These are phyloP conservation scores for Candida yuanshanica DNA, from an alignment of 805 yeast genomes.

Conservation along the genomic window DNA sequence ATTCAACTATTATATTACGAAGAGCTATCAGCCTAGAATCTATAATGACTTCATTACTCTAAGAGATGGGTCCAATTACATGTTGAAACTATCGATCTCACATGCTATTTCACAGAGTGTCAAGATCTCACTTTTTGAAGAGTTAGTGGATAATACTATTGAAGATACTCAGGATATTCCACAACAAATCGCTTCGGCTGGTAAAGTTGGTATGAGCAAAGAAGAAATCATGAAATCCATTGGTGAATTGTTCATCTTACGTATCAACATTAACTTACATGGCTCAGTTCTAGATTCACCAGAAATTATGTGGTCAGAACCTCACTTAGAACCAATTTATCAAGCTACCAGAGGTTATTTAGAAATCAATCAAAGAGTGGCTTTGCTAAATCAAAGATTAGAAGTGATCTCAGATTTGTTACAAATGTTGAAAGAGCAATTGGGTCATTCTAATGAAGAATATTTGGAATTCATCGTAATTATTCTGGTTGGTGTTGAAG, in stretches of 20 bases:
- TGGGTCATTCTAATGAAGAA: conserved; percentile 93
- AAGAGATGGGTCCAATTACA: conserved; percentile 82
- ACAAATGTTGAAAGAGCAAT: conserved; percentile 94
- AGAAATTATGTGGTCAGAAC: conserved; percentile 98
- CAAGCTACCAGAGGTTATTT: conserved; percentile 95
- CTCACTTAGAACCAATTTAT: conserved; percentile 94
- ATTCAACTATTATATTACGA: conserved; percentile 90
- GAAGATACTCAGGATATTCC: conserved; percentile 98
- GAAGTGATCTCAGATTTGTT: conserved; percentile 91
- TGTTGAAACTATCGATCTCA: conserved; percentile 88
- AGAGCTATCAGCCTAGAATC: conserved; percentile 89
- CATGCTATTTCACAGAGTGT: conserved; percentile 96
- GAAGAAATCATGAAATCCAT: conserved; percentile 96
- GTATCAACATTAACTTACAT: conserved; percentile 77
- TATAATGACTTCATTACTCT: conserved; percentile 93
- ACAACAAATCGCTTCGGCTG: conserved; percentile 88
- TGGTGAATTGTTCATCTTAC: conserved; percentile 87
- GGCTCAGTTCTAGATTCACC: conserved; percentile 93
- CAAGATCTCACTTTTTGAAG: conserved; percentile 92
- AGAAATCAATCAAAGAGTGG: conserved; percentile 92
- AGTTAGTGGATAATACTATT: conserved; percentile 91
- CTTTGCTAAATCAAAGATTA: conserved; percentile 80
- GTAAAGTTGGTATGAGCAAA: conserved; percentile 90
- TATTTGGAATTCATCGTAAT: conserved; percentile 88
- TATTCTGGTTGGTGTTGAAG: conserved; percentile 86